These are phyloP conservation scores for Ganoderma lucidum DNA, from an alignment of 1,284 basidiomycete genomes.

Conservation along the genomic window DNA sequence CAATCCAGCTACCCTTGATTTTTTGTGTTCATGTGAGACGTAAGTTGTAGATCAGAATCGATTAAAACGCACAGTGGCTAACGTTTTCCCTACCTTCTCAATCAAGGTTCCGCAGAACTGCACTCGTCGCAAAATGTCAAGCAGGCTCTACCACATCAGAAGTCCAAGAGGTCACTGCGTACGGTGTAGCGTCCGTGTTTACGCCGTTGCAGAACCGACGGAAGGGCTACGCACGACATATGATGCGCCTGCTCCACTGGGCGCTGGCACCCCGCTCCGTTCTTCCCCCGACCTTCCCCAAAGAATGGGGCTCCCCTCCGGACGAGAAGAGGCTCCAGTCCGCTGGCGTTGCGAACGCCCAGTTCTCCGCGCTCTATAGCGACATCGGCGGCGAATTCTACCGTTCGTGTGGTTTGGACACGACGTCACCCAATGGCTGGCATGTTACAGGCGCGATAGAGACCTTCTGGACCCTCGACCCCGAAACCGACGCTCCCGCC, in stretches of 20 bases:
- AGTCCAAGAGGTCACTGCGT: slow-evolving; percentile 41
- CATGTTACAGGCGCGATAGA: slow-evolving; percentile 47
- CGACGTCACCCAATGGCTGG: slow-evolving; percentile 55
- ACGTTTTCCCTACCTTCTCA: not conserved
- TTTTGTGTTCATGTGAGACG: slow-evolving; percentile 57
- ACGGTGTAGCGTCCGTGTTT: slow-evolving; percentile 54
- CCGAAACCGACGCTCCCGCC: not conserved
- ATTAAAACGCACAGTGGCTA: not conserved
- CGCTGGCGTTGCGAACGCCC: slow-evolving; percentile 40
- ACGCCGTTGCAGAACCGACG: slow-evolving; percentile 50
- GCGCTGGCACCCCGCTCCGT: slow-evolving; percentile 44
- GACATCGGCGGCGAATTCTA: slow-evolving; percentile 69
- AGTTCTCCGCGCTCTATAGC: slow-evolving; percentile 68
- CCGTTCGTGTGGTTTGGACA: slow-evolving; percentile 48
- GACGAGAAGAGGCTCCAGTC: slow-evolving; percentile 20
- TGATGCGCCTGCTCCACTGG: slow-evolving; percentile 59
- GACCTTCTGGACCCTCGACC: slow-evolving; percentile 49
- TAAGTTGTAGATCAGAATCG: slow-evolving; percentile 36
- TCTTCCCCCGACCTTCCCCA: slow-evolving; percentile 45
- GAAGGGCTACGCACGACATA: slow-evolving; percentile 54
- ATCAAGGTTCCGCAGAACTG: slow-evolving; percentile 41
- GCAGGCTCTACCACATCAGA: slow-evolving; percentile 18
- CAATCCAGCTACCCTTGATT: slow-evolving; percentile 49
- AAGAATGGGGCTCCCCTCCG: slow-evolving; percentile 49
- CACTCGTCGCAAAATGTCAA: slow-evolving; percentile 30